Evolutionary conservation across 352 stramenopile species (phyloP).

Genomic region (Globisporangium megalacanthum): DNA sequence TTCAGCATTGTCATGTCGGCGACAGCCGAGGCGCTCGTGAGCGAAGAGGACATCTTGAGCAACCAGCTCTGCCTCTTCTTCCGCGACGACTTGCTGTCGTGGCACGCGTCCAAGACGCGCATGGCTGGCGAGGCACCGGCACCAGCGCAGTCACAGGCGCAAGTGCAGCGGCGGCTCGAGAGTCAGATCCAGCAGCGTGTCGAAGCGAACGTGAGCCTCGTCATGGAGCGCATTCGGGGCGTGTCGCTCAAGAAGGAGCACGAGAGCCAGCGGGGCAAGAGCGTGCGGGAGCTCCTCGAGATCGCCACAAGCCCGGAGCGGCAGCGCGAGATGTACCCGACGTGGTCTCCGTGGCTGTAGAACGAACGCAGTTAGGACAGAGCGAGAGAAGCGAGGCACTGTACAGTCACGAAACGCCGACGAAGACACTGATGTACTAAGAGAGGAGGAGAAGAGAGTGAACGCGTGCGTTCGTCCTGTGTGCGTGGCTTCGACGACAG

Average conservation of each 20-base stretch:
- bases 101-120: conserved; percentile 84
- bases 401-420: conserved; percentile 1
- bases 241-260: conserved; percentile 75
- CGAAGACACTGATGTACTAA: conserved; percentile 2
- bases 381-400: not conserved
- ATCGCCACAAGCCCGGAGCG: conserved; percentile 77
- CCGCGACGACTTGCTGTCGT: conserved; percentile 83
- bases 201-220: conserved; percentile 79
- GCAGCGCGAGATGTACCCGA: conserved; percentile 84
- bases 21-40: conserved; percentile 75
- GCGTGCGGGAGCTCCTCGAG: conserved; percentile 72
- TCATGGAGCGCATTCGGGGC: conserved; percentile 73
- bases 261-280: conserved; percentile 61
- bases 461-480: too few relatives aligned
- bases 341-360: conserved; percentile 86
- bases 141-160: conserved; percentile 17
- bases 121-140: conserved; percentile 22
- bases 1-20: conserved; percentile 84
- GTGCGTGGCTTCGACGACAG: too few relatives aligned
- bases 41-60: conserved; percentile 76
- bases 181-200: conserved; percentile 80
- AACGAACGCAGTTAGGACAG: not conserved
- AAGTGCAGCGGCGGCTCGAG: conserved; percentile 58
- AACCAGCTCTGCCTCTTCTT: conserved; percentile 89
- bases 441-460: not conserved